Percentiles rank a stretch among this genome's conserved stretches.
Conservation (phyloP, 805 yeast genomes). For the Hanseniaspora guilliermondii region DNA sequence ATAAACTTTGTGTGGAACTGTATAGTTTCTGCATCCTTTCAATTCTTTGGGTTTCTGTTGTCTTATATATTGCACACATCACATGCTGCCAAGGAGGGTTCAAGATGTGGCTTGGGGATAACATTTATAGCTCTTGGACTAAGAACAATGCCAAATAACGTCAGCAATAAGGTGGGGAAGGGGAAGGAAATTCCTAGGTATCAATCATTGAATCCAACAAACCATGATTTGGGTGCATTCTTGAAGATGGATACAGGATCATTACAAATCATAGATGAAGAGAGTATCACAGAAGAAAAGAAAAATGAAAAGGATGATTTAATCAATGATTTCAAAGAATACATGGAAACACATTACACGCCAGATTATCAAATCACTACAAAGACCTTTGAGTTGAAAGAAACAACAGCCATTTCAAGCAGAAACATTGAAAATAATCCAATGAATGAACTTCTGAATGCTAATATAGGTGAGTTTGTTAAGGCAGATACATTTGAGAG, state of each 20-base stretch:
- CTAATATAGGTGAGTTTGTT: conserved; percentile 16
- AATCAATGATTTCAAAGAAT: neutral
- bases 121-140: conserved; percentile 66
- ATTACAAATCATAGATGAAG: conserved; percentile 14
- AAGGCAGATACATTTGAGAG: conserved; percentile 25
- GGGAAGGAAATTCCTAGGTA: conserved; percentile 29
- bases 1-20: conserved; percentile 83
- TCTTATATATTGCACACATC: conserved; percentile 89
- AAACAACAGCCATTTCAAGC: neutral
- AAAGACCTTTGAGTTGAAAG: conserved; percentile 3
- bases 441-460: conserved; percentile 17
- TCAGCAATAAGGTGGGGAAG: conserved; percentile 24
- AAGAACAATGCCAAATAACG: conserved; percentile 38
- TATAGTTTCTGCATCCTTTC: conserved; percentile 81
- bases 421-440: neutral
- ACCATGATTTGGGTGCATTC: conserved; percentile 30
- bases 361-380: neutral
- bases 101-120: conserved; percentile 80
- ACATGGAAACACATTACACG: neutral
- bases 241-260: conserved; percentile 20
- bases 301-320: neutral
- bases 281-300: conserved; percentile 21
- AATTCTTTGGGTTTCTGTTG: conserved; percentile 80
- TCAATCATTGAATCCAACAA: conserved; percentile 47
- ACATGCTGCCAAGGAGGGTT: conserved; percentile 93